Conservation (phyloP, 345 rosid genomes). For the Gossypium thurberi region DNA sequence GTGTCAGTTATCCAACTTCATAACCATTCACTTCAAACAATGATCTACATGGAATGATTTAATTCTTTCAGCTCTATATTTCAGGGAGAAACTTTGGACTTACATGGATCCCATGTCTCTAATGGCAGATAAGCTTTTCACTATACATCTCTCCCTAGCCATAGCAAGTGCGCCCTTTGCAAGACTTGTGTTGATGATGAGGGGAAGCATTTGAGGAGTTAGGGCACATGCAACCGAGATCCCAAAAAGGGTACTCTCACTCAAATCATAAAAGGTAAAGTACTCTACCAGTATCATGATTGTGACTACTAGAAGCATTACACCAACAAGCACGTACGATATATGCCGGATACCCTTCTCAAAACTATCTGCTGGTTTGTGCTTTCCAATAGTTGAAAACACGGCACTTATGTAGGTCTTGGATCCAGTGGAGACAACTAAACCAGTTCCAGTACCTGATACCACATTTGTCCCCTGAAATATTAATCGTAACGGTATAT, state of each 20-base stretch:
- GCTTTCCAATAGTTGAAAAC: constrained; percentile 55
- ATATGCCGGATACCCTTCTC: constrained; percentile 46
- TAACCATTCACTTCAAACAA: neutral
- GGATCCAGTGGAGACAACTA: constrained; percentile 62
- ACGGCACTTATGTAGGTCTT: constrained; percentile 63
- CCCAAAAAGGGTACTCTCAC: constrained; percentile 52
- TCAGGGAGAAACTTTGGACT: constrained; percentile 15
- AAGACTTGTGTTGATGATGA: constrained; percentile 59
- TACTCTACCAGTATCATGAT: constrained; percentile 38
- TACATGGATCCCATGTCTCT: constrained; percentile 76
- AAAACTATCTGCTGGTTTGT: constrained; percentile 48
- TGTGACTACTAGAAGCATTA: constrained; percentile 46
- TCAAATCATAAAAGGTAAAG: constrained; percentile 23
- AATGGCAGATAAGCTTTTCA: constrained; percentile 56
- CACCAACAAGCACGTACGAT: constrained; percentile 54
- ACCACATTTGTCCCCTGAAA: constrained; percentile 68
- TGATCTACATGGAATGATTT: neutral
- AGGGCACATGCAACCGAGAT: constrained; percentile 65
- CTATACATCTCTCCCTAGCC: constrained; percentile 71
- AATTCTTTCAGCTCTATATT: neutral
- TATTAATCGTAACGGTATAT: neutral
- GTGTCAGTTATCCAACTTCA: neutral
- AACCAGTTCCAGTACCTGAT: constrained; percentile 60
- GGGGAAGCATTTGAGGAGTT: constrained; percentile 79
- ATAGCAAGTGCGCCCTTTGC: constrained; percentile 73